Evolutionary conservation across 331 rosid species (phyloP).

Genomic region (Rhamnella rubrinervis): DNA sequence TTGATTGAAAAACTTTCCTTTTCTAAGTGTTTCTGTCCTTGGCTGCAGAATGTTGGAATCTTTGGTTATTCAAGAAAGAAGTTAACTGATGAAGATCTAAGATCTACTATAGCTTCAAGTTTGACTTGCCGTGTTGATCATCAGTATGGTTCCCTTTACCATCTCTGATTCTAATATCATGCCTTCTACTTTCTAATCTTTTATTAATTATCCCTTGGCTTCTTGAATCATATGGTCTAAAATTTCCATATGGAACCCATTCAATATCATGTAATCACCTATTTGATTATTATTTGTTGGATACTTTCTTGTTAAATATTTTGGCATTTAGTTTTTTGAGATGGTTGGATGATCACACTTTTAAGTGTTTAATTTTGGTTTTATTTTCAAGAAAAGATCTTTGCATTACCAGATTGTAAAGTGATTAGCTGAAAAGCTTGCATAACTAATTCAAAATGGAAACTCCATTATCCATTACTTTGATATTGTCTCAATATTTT

Average conservation of each 20-base stretch:
- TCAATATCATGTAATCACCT: background rate
- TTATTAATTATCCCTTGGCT: too few species aligned
- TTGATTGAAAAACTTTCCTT: conserved; percentile 5
- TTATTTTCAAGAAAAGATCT: background rate
- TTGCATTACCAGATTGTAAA: background rate
- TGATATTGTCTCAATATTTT: too few species aligned
- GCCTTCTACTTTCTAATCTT: background rate
- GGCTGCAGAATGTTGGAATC: conserved; percentile 77
- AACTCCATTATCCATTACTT: background rate
- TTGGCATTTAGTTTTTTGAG: too few species aligned
- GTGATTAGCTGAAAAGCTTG: background rate
- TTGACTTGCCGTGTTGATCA: conserved; percentile 92
- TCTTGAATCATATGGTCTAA: too few species aligned
- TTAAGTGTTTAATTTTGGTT: background rate
- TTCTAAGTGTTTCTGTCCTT: conserved; percentile 19
- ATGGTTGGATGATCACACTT: too few species aligned
- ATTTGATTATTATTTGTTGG: too few species aligned
- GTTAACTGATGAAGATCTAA: conserved; percentile 74
- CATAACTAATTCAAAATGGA: background rate
- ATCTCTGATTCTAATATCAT: background rate
- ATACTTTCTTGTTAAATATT: too few species aligned
- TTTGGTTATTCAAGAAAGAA: conserved; percentile 91
- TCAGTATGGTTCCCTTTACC: conserved; percentile 55
- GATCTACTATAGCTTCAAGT: conserved; percentile 75
- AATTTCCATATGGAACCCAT: background rate